These are phyloP conservation scores for Amoeboaphelidium protococcarum DNA, from an alignment of 371 early-diverging fungal species.

Conservation along the genomic window DNA sequence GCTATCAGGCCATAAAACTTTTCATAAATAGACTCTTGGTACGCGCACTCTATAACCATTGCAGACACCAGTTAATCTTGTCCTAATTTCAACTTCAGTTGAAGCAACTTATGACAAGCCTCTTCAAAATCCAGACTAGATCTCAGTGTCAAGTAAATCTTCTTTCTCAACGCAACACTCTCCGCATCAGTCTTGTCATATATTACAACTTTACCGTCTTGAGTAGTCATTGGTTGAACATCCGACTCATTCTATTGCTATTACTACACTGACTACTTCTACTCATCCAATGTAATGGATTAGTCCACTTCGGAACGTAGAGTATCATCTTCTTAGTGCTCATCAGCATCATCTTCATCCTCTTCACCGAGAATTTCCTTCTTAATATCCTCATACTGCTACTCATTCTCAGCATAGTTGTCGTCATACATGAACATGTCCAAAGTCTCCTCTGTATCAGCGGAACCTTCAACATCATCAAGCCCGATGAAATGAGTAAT, in stretches of 20 bases:
- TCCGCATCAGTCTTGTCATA: constrained; percentile 73
- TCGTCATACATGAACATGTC: constrained; percentile 67
- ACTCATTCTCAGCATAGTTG: constrained; percentile 52
- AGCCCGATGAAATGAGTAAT: constrained; percentile 65
- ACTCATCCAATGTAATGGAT: not conserved
- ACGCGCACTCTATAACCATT: constrained; percentile 91
- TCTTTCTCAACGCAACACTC: constrained; percentile 57
- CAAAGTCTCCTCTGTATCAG: constrained; percentile 44
- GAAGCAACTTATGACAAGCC: constrained; percentile 77
- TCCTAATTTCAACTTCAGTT: constrained; percentile 46
- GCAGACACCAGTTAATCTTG: constrained; percentile 72
- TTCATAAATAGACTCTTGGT: constrained; percentile 79
- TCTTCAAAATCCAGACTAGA: constrained; percentile 86
- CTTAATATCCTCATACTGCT: constrained; percentile 46
- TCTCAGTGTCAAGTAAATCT: constrained; percentile 85
- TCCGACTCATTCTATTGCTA: not conserved
- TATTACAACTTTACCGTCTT: constrained; percentile 37
- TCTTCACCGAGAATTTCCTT: constrained; percentile 71
- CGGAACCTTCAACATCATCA: constrained; percentile 64
- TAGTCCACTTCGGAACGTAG: constrained; percentile 24
- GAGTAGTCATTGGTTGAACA: not conserved
- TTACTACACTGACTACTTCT: not conserved
- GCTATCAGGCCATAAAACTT: constrained; percentile 77
- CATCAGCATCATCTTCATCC: constrained; percentile 24
- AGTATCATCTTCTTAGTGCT: constrained; percentile 19